Percentiles rank a stretch among this genome's conserved stretches.
phyloP scores from a whole-genome alignment of 108 stramenopile species.

The Skeletonema costatum region DNA sequence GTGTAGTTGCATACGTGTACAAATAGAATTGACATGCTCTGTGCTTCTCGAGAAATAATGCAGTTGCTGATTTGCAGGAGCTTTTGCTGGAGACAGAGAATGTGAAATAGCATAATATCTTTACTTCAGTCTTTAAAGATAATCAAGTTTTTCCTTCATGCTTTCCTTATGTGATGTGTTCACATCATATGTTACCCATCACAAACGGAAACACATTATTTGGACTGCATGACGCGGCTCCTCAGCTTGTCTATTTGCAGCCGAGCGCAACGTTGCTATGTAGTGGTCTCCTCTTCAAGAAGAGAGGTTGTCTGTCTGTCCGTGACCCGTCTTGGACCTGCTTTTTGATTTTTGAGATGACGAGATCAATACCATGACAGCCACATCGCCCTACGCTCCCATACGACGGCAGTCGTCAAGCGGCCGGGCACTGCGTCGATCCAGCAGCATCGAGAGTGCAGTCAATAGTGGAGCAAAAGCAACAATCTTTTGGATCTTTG shows the following conservation, averaged over 20 bases:
- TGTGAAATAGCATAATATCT: neutral
- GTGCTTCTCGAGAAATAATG: neutral
- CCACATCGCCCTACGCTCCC: slow-evolving; percentile 43
- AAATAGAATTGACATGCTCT: neutral
- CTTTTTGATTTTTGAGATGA: too few relatives aligned
- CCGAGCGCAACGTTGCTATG: too few relatives aligned
- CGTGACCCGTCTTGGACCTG: too few relatives aligned
- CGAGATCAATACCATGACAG: slow-evolving; percentile 1
- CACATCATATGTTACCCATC: neutral
- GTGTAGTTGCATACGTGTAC: slow-evolving; percentile 4
- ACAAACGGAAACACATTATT: too few relatives aligned
- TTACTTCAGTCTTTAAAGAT: neutral
- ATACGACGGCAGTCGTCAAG: slow-evolving; percentile 33
- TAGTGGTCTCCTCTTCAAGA: too few relatives aligned
- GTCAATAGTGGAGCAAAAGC: neutral
- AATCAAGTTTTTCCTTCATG: neutral
- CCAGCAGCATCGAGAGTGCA: slow-evolving; percentile 3
- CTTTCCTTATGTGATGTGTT: neutral
- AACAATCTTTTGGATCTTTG: slow-evolving; percentile 1
- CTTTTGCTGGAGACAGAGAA: neutral
- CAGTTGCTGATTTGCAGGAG: neutral
- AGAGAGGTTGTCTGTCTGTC: too few relatives aligned
- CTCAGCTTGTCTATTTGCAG: too few relatives aligned
- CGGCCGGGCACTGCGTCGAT: neutral
- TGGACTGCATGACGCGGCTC: too few relatives aligned